Percentiles rank a stretch among this genome's conserved stretches.
Conservation (phyloP, 768 basidiomycete genomes). For the Butyriboletus loyo region DNA sequence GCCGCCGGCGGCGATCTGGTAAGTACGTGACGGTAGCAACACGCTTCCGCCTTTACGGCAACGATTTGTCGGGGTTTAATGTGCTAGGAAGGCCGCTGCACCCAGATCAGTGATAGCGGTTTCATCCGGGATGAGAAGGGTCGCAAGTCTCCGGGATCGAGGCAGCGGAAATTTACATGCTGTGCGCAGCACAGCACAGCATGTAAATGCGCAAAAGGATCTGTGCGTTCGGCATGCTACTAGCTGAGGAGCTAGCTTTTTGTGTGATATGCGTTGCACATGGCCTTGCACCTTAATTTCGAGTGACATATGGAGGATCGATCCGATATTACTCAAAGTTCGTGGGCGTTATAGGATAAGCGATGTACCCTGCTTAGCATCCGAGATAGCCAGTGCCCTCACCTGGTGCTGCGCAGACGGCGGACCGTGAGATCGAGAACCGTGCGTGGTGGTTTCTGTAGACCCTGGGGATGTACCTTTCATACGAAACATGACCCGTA, state of each 20-base stretch:
- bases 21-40: conserved; percentile 43
- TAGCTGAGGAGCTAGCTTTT: neutral
- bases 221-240: neutral
- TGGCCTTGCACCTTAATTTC: neutral
- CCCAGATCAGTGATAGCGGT: conserved; percentile 30
- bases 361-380: neutral
- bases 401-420: neutral
- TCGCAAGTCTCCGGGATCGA: conserved; percentile 20
- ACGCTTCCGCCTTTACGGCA: conserved; percentile 35
- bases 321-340: neutral
- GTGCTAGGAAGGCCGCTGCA: conserved; percentile 27
- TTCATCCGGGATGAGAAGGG: conserved; percentile 21
- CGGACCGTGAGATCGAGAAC: neutral
- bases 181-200: too few relatives aligned
- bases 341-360: conserved; percentile 2
- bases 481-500: neutral
- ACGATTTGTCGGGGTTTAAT: conserved; percentile 27
- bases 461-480: neutral
- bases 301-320: neutral
- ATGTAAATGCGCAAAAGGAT: too few relatives aligned
- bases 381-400: neutral
- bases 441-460: neutral
- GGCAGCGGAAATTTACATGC: too few relatives aligned
- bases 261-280: neutral
- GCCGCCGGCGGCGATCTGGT: conserved; percentile 35